A percentile compares a stretch with the other conserved stretches of the same genome.
phyloP scores from a whole-genome alignment of 2,329 filamentous ascomycete genomes.

The Ciborinia camelliae region DNA sequence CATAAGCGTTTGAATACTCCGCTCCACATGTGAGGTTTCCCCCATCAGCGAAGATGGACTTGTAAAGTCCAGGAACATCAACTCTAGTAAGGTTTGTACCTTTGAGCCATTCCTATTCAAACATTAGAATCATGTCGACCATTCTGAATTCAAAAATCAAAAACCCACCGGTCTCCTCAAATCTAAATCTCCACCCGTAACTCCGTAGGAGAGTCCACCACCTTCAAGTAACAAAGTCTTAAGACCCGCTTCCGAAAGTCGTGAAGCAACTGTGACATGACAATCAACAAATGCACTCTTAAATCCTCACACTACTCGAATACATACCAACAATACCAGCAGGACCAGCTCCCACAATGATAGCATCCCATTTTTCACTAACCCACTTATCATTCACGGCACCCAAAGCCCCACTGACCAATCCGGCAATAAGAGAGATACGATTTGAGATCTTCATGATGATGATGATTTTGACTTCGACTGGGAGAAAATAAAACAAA shows the following conservation, averaged over 20 bases:
- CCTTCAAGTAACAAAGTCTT: conserved; percentile 51
- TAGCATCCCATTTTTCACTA: conserved; percentile 36
- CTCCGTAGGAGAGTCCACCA: conserved; percentile 49
- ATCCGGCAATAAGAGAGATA: background rate
- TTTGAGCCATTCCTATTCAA: conserved; percentile 42
- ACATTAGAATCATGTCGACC: background rate
- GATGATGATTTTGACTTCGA: background rate
- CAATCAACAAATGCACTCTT: background rate
- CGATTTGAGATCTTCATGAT: conserved; percentile 4
- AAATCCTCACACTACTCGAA: background rate
- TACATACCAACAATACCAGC: conserved; percentile 45
- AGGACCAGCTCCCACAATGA: conserved; percentile 49
- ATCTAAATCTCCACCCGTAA: conserved; percentile 46
- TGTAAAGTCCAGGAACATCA: conserved; percentile 51
- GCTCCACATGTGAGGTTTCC: conserved; percentile 44
- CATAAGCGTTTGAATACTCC: conserved; percentile 43
- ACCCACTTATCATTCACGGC: conserved; percentile 28
- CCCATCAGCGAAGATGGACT: conserved; percentile 46
- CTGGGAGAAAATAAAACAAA: background rate
- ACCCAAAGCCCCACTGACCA: background rate
- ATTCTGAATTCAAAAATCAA: background rate
- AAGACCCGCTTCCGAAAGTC: conserved; percentile 50
- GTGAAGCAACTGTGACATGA: conserved; percentile 39
- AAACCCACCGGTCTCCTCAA: conserved; percentile 37
- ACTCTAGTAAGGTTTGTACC: conserved; percentile 49